Evolutionary conservation across 805 yeast species (phyloP).

Genomic region (Pichia manshurica): DNA sequence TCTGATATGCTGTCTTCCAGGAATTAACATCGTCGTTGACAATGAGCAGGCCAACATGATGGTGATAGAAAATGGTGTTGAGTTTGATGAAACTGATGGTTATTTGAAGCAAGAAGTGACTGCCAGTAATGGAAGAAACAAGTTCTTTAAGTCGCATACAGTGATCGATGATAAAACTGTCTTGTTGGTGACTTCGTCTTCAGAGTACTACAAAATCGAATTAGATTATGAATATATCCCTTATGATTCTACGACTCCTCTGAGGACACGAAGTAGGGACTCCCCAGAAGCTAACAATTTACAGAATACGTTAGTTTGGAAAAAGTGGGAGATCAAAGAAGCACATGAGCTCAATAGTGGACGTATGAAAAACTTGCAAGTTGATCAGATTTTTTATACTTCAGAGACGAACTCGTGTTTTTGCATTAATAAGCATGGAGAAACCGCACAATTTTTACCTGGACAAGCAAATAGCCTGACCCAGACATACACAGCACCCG

Average conservation of each 20-base stretch:
- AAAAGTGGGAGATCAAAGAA: slow-evolving; percentile 1
- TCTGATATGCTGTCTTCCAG: slow-evolving; percentile 16
- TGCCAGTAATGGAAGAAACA: slow-evolving; percentile 6
- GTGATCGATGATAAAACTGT: neutral
- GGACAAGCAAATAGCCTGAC: neutral
- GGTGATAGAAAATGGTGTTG: neutral
- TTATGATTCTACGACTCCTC: neutral
- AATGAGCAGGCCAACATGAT: too few species aligned
- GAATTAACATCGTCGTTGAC: slow-evolving; percentile 1
- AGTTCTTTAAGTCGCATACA: slow-evolving; percentile 7
- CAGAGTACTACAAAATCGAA: neutral
- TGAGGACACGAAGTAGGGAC: neutral
- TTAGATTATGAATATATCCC: slow-evolving; percentile 2
- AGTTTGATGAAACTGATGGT: neutral
- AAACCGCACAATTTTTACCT: neutral
- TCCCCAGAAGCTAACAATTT: neutral
- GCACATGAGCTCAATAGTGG: neutral
- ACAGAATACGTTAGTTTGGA: neutral
- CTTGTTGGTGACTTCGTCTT: neutral
- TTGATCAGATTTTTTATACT: neutral
- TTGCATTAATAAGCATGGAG: neutral
- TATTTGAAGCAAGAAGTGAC: neutral
- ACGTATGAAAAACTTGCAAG: neutral
- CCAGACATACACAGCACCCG: neutral
- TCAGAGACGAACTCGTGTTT: neutral